These are phyloP conservation scores for Pochonia chlamydosporia DNA, from an alignment of 2,329 filamentous ascomycete genomes.

Conservation along the genomic window DNA sequence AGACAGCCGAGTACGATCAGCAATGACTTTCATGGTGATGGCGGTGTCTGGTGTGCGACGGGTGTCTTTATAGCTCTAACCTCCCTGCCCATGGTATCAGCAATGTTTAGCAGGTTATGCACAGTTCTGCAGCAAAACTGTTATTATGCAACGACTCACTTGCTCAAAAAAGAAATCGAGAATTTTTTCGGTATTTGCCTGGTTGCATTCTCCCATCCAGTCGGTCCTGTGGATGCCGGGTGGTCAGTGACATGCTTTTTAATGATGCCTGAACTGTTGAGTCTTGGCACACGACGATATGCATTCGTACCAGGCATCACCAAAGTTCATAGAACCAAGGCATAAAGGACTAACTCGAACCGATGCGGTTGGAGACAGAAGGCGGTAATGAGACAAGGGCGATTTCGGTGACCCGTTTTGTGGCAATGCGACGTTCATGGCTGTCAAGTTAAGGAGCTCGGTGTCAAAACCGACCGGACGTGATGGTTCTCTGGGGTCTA, in stretches of 20 bases:
- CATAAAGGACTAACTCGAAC: constrained; percentile 63
- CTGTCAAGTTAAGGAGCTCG: constrained; percentile 1
- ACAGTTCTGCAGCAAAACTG: background rate
- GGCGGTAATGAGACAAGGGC: constrained; percentile 57
- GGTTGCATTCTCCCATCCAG: constrained; percentile 59
- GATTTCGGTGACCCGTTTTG: constrained; percentile 47
- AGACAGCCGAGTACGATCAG: background rate
- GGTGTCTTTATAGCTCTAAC: constrained; percentile 10
- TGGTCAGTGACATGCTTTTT: background rate
- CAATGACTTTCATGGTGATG: background rate
- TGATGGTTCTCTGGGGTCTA: no score
- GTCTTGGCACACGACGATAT: no score
- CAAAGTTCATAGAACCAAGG: constrained; percentile 62
- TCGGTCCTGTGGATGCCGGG: constrained; percentile 33
- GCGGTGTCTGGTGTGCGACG: background rate
- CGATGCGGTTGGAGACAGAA: constrained; percentile 60
- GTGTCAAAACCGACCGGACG: no score
- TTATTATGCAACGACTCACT: constrained; percentile 21
- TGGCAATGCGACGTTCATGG: constrained; percentile 19
- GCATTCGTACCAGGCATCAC: constrained; percentile 44
- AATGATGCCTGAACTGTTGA: no score
- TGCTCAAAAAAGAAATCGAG: constrained; percentile 61
- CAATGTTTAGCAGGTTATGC: background rate
- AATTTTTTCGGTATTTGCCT: constrained; percentile 55
- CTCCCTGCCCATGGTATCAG: constrained; percentile 16